phyloP scores from a whole-genome alignment of 1,284 basidiomycete species.

The Phylloporus sp. region DNA sequence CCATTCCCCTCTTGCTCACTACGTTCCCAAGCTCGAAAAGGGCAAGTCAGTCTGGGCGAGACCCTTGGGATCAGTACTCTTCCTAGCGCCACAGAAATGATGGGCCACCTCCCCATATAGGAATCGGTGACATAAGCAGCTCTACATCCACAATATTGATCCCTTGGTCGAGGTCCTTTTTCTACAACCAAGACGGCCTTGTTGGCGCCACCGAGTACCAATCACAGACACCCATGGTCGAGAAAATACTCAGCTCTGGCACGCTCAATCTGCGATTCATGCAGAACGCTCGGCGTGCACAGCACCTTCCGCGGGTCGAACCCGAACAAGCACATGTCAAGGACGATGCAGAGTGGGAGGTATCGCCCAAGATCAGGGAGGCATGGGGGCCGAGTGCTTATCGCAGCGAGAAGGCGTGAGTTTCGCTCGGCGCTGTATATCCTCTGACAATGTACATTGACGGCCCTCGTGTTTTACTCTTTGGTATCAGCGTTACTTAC shows the following conservation, averaged over 20 bases:
- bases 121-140: conserved; percentile 30
- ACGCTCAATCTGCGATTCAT: conserved; percentile 75
- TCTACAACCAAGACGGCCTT: not conserved
- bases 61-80: not conserved
- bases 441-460: conserved; percentile 22
- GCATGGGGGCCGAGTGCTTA: conserved; percentile 54
- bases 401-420: conserved; percentile 33
- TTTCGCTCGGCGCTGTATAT: conserved; percentile 10
- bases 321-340: conserved; percentile 59
- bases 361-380: conserved; percentile 57
- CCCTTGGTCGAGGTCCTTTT: too few species aligned
- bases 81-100: conserved; percentile 20
- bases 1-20: conserved; percentile 9
- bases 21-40: conserved; percentile 4
- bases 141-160: too few species aligned
- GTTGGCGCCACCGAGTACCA: not conserved
- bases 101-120: conserved; percentile 14
- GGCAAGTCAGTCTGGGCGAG: conserved; percentile 5
- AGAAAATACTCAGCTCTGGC: conserved; percentile 65
- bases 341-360: conserved; percentile 74
- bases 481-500: conserved; percentile 46
- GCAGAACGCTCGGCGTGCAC: conserved; percentile 69
- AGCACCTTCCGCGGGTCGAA: conserved; percentile 54
- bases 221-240: conserved; percentile 43
- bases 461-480: conserved; percentile 24